Conservation (phyloP, 2,329 filamentous ascomycete genomes). For the Botrytis squamosa region DNA sequence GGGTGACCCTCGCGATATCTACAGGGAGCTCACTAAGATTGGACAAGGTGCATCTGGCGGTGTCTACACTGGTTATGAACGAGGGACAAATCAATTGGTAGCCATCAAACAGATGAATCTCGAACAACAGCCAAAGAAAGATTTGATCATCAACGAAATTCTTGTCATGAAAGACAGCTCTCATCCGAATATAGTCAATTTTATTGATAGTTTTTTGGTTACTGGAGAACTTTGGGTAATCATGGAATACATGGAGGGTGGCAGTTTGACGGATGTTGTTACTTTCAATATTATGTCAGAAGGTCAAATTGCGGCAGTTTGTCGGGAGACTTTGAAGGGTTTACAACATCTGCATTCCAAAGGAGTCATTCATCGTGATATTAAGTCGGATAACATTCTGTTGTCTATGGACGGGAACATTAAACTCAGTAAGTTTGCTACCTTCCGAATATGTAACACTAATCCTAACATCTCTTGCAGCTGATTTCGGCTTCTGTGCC, state of each 20-base stretch:
- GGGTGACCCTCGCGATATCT: constrained; percentile 84
- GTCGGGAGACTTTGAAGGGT: constrained; percentile 86
- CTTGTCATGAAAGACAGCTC: constrained; percentile 99
- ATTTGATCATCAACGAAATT: constrained; percentile 98
- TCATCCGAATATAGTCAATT: constrained; percentile 98
- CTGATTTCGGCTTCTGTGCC: constrained; percentile 97
- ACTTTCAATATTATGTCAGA: constrained; percentile 99
- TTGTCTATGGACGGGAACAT: constrained; percentile 93
- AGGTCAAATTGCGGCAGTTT: constrained; percentile 93
- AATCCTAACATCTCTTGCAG: constrained; percentile 49
- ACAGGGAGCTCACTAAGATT: constrained; percentile 87
- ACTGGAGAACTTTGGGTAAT: constrained; percentile 94
- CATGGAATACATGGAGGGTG: constrained; percentile 99
- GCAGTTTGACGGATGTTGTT: constrained; percentile 94
- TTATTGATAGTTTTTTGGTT: constrained; percentile 94
- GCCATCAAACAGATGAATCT: constrained; percentile 99
- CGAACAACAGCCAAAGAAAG: constrained; percentile 98
- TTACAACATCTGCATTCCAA: constrained; percentile 96
- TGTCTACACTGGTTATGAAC: constrained; percentile 88
- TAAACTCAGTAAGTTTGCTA: constrained; percentile 75
- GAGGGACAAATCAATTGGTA: constrained; percentile 79
- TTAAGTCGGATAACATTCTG: constrained; percentile 98
- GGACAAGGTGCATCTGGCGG: constrained; percentile 96
- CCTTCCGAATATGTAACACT: not conserved
- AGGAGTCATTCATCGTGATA: constrained; percentile 96